Base-by-base conservation (phyloP, 768 basidiomycete species). In the Tylopilus sp. region DNA sequence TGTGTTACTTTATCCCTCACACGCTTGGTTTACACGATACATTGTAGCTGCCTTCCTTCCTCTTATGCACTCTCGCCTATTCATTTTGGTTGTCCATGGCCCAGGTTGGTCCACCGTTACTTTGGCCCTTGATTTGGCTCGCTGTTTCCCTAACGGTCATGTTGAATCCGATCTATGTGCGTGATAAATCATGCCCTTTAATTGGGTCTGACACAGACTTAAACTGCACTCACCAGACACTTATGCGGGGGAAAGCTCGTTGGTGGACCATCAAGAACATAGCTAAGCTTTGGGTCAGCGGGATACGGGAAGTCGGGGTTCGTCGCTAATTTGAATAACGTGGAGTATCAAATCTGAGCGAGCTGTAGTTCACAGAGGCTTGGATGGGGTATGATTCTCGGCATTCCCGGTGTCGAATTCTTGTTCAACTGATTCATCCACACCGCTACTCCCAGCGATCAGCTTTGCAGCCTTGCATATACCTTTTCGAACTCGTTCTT, bases 61-160 rank as follows among this genome's bases (percentile, higher is more conserved):
- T 95, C 20, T 76, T 93, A 26, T 74, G 81, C 18, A 76, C 84
- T 0, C 77, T 98, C 5, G 82, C 79, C 46, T 88, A 86, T 54
- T 81, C 88, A 23, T 93, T 93, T 65, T 93, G 85, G 84, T 73
- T 97, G 36, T 89, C 94, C 0, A 88, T 95, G 63, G 63, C 77
- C 38, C 76, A 75, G 25, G 72, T 91, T 18, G 88, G 86, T 17
- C 71, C 75, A 3, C 88, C 95, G 0, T 82, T 82, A 2, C 68
- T 82, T 0, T 98, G 88, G 85, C 88, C 89, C 0, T 68, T 91
- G 12, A 75, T 87, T 2, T 99, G 94, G 93, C 74, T 98, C 8
- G 78, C 76, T 2, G 75, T 91, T 50, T 66, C 78, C 3, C 61
- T 74, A 5, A 53, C 80, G 11, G 58, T 90, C 39, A 68, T 94